Evolutionary conservation across 129 eudicot species (phyloP).

Genomic region (Arctium lappa): DNA sequence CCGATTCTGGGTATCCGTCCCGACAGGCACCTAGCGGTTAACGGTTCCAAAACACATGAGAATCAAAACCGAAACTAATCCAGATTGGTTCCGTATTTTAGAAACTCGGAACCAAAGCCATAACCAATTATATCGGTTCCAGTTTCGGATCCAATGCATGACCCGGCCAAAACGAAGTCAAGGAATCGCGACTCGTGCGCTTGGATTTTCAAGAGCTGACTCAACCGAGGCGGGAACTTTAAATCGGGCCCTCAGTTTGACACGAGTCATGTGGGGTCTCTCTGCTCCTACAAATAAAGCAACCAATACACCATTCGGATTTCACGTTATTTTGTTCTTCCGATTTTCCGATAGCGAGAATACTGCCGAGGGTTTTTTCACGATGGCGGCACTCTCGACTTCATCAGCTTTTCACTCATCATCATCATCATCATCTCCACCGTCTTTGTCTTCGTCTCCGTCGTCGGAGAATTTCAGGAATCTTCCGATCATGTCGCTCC

Average conservation of each 20-base stretch:
- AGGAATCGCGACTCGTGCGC: too few relatives aligned
- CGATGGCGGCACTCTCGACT: slow-evolving; percentile 52
- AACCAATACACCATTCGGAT: not conserved
- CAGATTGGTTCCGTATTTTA: too few relatives aligned
- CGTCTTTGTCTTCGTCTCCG: slow-evolving; percentile 2
- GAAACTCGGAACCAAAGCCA: too few relatives aligned
- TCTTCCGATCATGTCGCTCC: slow-evolving; percentile 66
- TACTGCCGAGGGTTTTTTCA: slow-evolving; percentile 24
- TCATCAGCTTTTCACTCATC: slow-evolving; percentile 26
- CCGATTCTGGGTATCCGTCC: too few relatives aligned
- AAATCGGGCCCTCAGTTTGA: slow-evolving; percentile 3
- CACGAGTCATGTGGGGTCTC: slow-evolving; percentile 4
- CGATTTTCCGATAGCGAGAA: not conserved
- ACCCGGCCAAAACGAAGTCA: too few relatives aligned
- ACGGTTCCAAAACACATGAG: too few relatives aligned
- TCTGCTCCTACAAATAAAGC: not conserved
- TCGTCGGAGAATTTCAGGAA: slow-evolving; percentile 38
- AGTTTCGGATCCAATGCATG: too few relatives aligned
- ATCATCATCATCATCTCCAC: not conserved
- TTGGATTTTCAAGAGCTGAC: not conserved
- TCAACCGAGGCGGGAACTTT: slow-evolving; percentile 20
- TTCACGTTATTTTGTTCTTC: not conserved
- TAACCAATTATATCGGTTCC: too few relatives aligned
- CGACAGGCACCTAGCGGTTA: too few relatives aligned
- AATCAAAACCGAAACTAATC: too few relatives aligned